Evolutionary conservation across 2,329 filamentous ascomycete genomes (phyloP), one percentile per base, ranked within the genome.

Genomic region (Didymella keratinophila): DNA sequence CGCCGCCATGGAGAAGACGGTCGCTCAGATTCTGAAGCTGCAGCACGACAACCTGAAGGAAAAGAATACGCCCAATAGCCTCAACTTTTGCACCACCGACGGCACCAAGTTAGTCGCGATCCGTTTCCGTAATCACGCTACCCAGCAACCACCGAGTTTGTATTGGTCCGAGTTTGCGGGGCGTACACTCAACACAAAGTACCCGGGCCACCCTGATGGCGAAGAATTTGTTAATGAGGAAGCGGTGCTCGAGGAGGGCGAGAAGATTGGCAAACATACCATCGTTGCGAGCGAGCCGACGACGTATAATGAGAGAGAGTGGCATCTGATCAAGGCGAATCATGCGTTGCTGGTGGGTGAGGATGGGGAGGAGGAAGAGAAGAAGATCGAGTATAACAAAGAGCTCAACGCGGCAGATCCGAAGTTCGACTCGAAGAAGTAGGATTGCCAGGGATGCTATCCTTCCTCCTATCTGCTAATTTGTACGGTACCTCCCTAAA

Each of bases 261-360:
- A 78, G 51, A 77, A 80, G 25, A 79, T 81, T 67, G 83, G 82
- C 2, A 78, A 76, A 42, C 83, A 86, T 70, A 78, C 83, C 34
- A 84, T 84, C 62, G 76, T 85, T 34, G 81, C 83, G 12, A 82
- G 79, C 62, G 83, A 86, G 71, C 83, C 83, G 12, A 83, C 79
- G 25, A 85, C 83, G 9, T 85, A 82, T 62, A 80, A 82, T 63
- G 75, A 79, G 47, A 72, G 74, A 20, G 82, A 85, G 51, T 85
- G 83, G 83, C 71, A 79, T 56, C 63, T 85, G 58, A 81, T 85
- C 60, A 75, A 74, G 28, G 79, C 76, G 65, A 85, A 85, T 63
- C 74, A 77, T 62, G 76, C 73, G 32, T 61, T 84, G 34, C 64
- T 78, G 28, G 80, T 82, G 2, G 76, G 80, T 65, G 77, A 76